Base-by-base conservation (phyloP, 2,329 filamentous ascomycete species). In the Conoideocrella luteorostrata region DNA sequence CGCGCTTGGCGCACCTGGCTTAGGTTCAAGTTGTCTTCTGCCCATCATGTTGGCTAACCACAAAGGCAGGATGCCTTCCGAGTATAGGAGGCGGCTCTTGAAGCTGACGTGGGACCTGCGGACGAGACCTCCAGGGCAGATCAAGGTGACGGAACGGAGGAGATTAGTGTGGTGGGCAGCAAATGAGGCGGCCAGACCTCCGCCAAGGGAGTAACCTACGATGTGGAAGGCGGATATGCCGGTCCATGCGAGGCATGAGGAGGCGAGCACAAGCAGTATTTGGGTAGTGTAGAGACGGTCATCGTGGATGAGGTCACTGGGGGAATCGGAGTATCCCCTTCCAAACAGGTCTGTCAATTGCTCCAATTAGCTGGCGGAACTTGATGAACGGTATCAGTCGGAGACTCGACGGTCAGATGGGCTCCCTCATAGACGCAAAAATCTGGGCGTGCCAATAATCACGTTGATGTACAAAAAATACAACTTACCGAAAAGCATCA, bases 191-290 rank as follows among this genome's bases (percentile, higher is more conserved):
- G 77, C 74, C 32, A 94, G 75, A 12, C 83, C 85, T 28, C 88
- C 88, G 36, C 88, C 88, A 0, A 95, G 71, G 0, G 84, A 89
- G 61, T 93, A 94, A 2, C 88, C 88, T 4, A 89, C 65, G 5
- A 94, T 66, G 47, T 80, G 78, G 61, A 93, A 91, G 41, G 70
- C 72, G 7, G 67, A 66, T 41, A 68, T 65, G 23, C 65, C 60
- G 4, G 63, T 65, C 82, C 81, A 86, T 1, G 70, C 45, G 3
- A 84, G 56, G 1, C 66, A 61, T 0, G 82, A 86, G 2, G 82
- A 85, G 1, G 76, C 70, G n/a, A 87, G 66, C 7, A 75, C 79
- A 10, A 84, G 68, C 26, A 86, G 64, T 28, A 88, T 78, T 58
- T 87, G 79, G 1, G 75, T 70, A 4, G 72, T 74, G 63, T 84